These are phyloP conservation scores for Fraxinus nigra DNA, from an alignment of 305 asterid genomes.

Conservation along the genomic window DNA sequence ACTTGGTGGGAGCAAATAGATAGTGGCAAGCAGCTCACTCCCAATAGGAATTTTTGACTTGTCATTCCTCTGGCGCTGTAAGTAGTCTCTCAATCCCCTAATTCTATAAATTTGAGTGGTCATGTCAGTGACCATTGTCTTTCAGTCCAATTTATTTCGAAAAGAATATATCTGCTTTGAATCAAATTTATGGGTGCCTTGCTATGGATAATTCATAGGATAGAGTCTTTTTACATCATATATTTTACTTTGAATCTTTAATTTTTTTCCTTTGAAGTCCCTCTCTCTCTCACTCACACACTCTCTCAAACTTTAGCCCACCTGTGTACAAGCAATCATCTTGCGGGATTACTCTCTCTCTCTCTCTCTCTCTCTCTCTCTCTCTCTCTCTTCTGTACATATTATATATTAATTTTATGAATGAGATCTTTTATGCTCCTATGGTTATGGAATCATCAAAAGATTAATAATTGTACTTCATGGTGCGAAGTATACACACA, in stretches of 20 bases:
- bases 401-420: background rate
- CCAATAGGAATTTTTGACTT: background rate
- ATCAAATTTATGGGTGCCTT: background rate
- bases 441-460: background rate
- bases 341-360: background rate
- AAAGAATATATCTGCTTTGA: background rate
- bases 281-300: background rate
- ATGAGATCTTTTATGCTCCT: background rate
- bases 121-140: background rate
- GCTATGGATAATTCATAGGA: background rate
- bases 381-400: background rate
- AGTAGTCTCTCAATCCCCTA: background rate
- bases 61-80: background rate
- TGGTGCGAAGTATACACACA: background rate
- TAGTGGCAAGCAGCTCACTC: conserved; percentile 4
- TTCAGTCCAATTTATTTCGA: background rate
- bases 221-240: background rate
- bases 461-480: background rate
- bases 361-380: background rate
- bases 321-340: background rate
- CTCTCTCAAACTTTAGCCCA: background rate
- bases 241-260: background rate
- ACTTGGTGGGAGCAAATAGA: conserved; percentile 13
- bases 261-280: background rate
- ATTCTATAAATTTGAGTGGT: background rate